Evolutionary conservation across 345 rosid species (phyloP), one percentile per base, ranked within the genome.

Genomic region (Heritiera fomes): DNA sequence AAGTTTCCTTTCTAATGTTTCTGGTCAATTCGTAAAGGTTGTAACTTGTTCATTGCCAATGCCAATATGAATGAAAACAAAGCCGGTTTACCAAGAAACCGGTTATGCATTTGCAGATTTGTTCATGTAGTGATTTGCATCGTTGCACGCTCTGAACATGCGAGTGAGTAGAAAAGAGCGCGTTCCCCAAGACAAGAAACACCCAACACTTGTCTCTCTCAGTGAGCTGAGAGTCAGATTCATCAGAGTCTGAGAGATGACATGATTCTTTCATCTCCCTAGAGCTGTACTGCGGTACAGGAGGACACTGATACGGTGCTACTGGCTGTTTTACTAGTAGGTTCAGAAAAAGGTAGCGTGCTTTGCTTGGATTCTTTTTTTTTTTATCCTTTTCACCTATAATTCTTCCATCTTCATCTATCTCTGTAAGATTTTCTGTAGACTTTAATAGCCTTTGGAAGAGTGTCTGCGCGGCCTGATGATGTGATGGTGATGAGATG

Each of bases 401-500:
- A 8, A 2, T 60, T 53, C 11, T 60, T 23, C 13, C 4, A 8
- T 60, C n/a, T 20, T 9, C 12, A 2, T 23, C n/a, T 20, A 4
- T 59, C 74, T 55, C 79, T 62, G 76, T 23, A 34, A 38, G 63
- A 56, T 67, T 71, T 66, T 38, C 66, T 83, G 4, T 1, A 40
- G 18, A 14, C 28, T 40, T 38, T 30, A 68, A 41, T 38, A 17
- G 56, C 32, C 46, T 6, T 79, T 30, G 87, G 73, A 85, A 80
- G 82, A 49, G 86, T 63, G 82, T 75, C 80, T 69, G 73, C 63
- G 17, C 77, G 41, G 65, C 5, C 59, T 67, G 80, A 32, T 86
- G 92, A 89, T 83, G 86, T 79, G 92, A 89, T 79, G 77, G 80
- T 85, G 89, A 87, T 85, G 86, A 79, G 86, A 84, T 84, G 20